Conservation (phyloP, 169 alveolate species). For the Plasmodium malariae region DNA sequence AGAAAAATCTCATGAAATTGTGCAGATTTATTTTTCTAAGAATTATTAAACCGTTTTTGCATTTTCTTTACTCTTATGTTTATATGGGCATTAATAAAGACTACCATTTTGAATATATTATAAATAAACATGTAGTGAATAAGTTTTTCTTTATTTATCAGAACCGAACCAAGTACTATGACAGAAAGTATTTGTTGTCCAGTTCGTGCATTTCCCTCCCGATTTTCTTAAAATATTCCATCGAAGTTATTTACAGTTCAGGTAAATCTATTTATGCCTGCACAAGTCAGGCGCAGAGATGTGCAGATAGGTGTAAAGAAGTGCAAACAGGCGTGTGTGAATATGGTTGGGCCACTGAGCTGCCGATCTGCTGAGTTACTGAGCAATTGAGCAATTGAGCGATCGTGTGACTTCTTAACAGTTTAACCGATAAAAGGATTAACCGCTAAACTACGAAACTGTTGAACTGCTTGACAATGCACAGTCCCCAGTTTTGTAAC, state of each 20-base stretch:
- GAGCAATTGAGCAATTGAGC: too few relatives aligned
- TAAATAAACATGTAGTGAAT: neutral
- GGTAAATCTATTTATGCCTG: conserved; percentile 1
- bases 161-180: neutral
- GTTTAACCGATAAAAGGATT: too few relatives aligned
- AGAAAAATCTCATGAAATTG: conserved; percentile 15
- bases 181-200: neutral
- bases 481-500: too few relatives aligned
- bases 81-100: conserved; percentile 54
- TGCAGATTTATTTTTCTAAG: conserved; percentile 33
- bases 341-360: too few relatives aligned
- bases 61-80: conserved; percentile 48
- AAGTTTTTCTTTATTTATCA: conserved; percentile 24
- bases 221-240: conserved; percentile 30
- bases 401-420: too few relatives aligned
- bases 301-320: too few relatives aligned
- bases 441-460: too few relatives aligned
- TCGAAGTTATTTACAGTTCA: conserved; percentile 9
- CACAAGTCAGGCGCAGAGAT: too few relatives aligned
- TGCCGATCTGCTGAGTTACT: too few relatives aligned
- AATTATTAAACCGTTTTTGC: conserved; percentile 29
- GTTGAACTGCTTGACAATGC: too few relatives aligned
- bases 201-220: conserved; percentile 37
- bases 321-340: too few relatives aligned
- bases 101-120: conserved; percentile 20